Conservation (phyloP, 1,284 basidiomycete species). For the Moesziomyces sp. region DNA sequence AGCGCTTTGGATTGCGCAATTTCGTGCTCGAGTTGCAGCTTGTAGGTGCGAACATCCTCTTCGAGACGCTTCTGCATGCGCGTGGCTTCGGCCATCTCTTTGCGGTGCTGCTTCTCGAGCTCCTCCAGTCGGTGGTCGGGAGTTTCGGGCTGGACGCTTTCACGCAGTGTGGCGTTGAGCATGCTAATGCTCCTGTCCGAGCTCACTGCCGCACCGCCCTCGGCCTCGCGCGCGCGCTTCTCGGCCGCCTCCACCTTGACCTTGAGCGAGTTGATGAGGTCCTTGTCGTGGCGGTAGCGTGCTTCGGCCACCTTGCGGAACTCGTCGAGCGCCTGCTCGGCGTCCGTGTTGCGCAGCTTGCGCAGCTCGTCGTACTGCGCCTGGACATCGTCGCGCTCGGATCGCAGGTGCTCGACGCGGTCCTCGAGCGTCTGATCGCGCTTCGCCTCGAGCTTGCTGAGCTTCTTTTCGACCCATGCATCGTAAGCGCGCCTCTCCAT, state of each 20-base stretch:
- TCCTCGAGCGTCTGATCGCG: slow-evolving; percentile 52
- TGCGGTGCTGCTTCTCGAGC: slow-evolving; percentile 30
- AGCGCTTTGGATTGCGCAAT: slow-evolving; percentile 38
- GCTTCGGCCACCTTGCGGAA: slow-evolving; percentile 55
- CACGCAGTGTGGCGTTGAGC: slow-evolving; percentile 30
- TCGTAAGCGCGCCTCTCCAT: slow-evolving; percentile 33
- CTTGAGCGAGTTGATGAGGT: slow-evolving; percentile 45
- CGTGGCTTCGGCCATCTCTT: slow-evolving; percentile 29
- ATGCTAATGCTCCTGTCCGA: slow-evolving; percentile 42
- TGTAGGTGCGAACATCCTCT: slow-evolving; percentile 40
- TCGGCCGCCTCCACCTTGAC: slow-evolving; percentile 45
- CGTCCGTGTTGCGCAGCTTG: slow-evolving; percentile 50
- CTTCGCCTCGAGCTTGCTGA: slow-evolving; percentile 32
- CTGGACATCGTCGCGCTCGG: slow-evolving; percentile 61
- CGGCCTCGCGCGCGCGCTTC: slow-evolving; percentile 29
- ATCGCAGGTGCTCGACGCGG: slow-evolving; percentile 31
- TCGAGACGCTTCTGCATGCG: slow-evolving; percentile 25
- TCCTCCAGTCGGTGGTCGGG: slow-evolving; percentile 20
- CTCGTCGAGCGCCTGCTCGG: slow-evolving; percentile 56
- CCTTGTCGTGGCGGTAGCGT: slow-evolving; percentile 49
- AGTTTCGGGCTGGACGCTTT: slow-evolving; percentile 31
- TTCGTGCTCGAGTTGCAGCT: slow-evolving; percentile 49
- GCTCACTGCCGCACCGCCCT: slow-evolving; percentile 4
- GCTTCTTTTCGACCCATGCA: slow-evolving; percentile 44
- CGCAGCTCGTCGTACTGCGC: slow-evolving; percentile 62